Conservation (phyloP, 768 basidiomycete species). For the Tricholomella constricta region DNA sequence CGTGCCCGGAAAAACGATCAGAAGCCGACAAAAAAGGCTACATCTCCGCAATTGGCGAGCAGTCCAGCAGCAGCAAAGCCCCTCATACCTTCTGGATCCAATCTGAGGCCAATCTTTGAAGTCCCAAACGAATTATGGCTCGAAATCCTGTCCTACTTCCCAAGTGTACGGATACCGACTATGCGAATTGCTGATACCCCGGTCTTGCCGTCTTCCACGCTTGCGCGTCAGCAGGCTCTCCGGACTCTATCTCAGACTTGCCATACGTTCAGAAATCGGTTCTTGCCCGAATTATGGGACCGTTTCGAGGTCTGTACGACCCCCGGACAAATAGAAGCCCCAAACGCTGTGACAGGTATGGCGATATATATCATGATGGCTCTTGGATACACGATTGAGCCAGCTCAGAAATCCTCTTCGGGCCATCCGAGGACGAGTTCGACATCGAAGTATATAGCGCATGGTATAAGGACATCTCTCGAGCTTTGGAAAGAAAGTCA, state of each 20-base stretch:
- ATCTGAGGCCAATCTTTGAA: constrained; percentile 18
- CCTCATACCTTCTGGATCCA: neutral
- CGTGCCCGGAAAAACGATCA: neutral
- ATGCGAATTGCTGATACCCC: constrained; percentile 6
- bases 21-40: neutral
- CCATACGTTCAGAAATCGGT: constrained; percentile 24
- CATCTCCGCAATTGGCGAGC: neutral
- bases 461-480: constrained; percentile 27
- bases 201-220: constrained; percentile 21
- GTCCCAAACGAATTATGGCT: constrained; percentile 32
- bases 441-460: constrained; percentile 9
- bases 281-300: constrained; percentile 33
- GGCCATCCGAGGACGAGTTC: neutral
- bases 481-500: constrained; percentile 26
- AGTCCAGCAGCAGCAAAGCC: neutral
- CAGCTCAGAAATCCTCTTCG: no score
- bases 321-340: neutral
- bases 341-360: neutral
- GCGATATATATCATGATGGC: no score
- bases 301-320: constrained; percentile 31
- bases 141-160: constrained; percentile 32
- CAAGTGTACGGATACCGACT: constrained; percentile 21
- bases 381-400: no score
- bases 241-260: constrained; percentile 38
- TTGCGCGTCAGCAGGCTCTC: constrained; percentile 29